phyloP scores from a whole-genome alignment of 1,139 yeast species.

The Trichomonascaceae sp. region DNA sequence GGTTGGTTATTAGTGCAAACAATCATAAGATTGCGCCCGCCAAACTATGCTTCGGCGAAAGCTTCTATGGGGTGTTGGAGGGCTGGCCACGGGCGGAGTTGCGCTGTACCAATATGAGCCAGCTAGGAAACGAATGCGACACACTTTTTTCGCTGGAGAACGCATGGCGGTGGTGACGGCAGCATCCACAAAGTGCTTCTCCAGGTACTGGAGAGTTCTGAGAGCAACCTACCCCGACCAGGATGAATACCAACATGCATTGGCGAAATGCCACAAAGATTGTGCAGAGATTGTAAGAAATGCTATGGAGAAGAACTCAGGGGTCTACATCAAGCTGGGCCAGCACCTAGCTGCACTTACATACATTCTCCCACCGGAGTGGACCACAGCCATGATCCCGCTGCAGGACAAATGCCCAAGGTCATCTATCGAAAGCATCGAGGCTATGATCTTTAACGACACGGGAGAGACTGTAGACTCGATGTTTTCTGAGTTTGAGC shows the following conservation, averaged over 20 bases:
- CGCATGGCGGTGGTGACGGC: conserved; percentile 23
- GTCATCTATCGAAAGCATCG: conserved; percentile 58
- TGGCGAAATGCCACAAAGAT: conserved; percentile 49
- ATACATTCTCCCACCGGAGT: conserved; percentile 76
- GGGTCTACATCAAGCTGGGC: conserved; percentile 85
- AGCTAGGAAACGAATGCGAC: conserved; percentile 8
- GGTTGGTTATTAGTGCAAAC: no score
- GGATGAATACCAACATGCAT: conserved; percentile 40
- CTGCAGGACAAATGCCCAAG: conserved; percentile 84
- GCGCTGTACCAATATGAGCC: neutral
- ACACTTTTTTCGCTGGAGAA: conserved; percentile 16
- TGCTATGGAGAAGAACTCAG: conserved; percentile 81
- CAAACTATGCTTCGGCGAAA: no score
- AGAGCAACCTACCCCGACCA: conserved; percentile 32
- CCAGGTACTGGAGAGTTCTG: conserved; percentile 43
- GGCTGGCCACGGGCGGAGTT: no score
- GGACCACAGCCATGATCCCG: conserved; percentile 94
- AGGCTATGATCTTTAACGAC: conserved; percentile 52
- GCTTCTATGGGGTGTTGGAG: no score
- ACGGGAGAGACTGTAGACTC: conserved; percentile 43
- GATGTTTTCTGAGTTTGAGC: conserved; percentile 52
- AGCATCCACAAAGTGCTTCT: conserved; percentile 22
- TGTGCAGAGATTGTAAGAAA: conserved; percentile 71
- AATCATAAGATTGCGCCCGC: no score
- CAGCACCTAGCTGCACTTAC: conserved; percentile 91